Evolutionary conservation across 208 protist species (phyloP), one percentile per base, ranked within the genome.

Genomic region (Endotrypanum monterogeii): DNA sequence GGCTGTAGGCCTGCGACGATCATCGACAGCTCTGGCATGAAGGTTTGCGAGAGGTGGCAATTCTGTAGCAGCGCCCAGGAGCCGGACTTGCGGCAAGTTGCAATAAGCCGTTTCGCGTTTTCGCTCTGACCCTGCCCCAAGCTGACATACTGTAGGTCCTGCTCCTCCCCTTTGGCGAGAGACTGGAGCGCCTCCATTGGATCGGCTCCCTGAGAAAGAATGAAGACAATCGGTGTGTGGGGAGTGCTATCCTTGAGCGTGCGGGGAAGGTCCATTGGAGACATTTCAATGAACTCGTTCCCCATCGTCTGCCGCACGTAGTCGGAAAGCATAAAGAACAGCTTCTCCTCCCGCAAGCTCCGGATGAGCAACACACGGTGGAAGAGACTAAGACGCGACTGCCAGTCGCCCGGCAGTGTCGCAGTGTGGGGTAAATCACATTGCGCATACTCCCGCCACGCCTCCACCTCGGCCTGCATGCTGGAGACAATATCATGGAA

Each of bases 21-120:
- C 23, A 83, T 75, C 82, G 99, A 94, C 61, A 99, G 84, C 67
- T 95, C 91, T 5, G 97, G 97, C 98, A 99, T 99, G 85, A 99
- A 99, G 20, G 91, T 98, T 51, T 96, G 89, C 48, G 91, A 97
- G 30, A 99, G 83, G 80, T 99, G 98, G 82, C 98, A 99, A 82
- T 99, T 99, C 83, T 99, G 96, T 39, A 99, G 86, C 61, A 99
- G 86, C 11, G 99, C 98, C 98, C 98, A 99, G 20, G 88, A 76
- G 7, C 98, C 98, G 18, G 80, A 86, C 55, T 86, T 86, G 41
- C 88, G 86, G 67, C 98, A 98, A 28, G 82, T 81, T 18, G 98
- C 88, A 68, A 99, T 98, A 39, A 99, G 85, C 25, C 80, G 63
- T 76, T 96, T 97, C n/a, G 99, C 99, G 61, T 97, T 98, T 60